Evolutionary conservation across 1,139 yeast species (phyloP), one percentile per base, ranked within the genome.

Genomic region (Zygosaccharomyces sapae): DNA sequence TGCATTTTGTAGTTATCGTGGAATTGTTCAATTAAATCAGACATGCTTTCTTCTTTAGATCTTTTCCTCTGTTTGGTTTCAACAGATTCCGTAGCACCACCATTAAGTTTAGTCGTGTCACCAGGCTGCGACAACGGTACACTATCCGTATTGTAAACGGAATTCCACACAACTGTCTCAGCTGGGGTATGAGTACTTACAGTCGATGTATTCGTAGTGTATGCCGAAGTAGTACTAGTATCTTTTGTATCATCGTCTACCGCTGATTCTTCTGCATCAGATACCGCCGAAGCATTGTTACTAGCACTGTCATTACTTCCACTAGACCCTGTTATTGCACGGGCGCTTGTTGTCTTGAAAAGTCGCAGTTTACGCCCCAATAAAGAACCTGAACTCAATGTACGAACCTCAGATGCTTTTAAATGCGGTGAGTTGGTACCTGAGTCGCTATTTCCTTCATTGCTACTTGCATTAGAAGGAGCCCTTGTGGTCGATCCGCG

Each of bases 331-430:
- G 47, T 44, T 19, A 36, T 37, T 24, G 47, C 33, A 19, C 52
- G 48, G 22, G 39, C 45, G 4, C 40, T 44, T 5, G 56, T 49
- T 12, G 50, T 40, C 41, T 60, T 56, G 27, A 61, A 55, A 8
- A 57, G 44, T 49, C 56, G 58, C n/a, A 62, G 50, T 42, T 55
- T 61, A 30, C 63, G 54, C 18, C 56, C 50, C 16, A 62, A 45
- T 18, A 61, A 45, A 3, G 65, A 60, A 9, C 65, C 63, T 3
- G 65, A 54, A 38, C 64, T 59, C 33, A 49, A 13, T 2, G 63
- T 50, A n/a, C 63, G 53, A 16, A 50, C 50, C 10, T 51, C 51
- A 3, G 47, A 38, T 7, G 34, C 45, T 35, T 45, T 49, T 9
- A 36, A 5, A 10, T 48, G 49, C 3, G 47, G 33, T 2, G 47